These are phyloP conservation scores for Skeletonema costatum DNA, from an alignment of 108 stramenopile species.

Conservation along the genomic window DNA sequence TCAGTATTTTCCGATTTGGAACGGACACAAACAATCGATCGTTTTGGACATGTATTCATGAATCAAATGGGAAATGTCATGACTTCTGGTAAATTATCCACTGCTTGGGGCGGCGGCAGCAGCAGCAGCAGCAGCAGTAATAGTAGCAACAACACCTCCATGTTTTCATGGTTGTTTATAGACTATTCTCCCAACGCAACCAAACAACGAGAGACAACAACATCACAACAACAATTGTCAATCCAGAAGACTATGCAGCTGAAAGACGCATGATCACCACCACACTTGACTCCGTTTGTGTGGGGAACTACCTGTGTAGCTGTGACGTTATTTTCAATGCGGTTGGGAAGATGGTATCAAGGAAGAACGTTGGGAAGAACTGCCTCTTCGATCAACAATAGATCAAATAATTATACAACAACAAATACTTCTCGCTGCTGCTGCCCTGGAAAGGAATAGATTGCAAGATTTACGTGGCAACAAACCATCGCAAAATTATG, in stretches of 20 bases:
- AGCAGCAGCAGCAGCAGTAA: neutral
- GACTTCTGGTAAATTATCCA: conserved; percentile 25
- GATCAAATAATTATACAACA: neutral
- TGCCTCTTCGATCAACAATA: neutral
- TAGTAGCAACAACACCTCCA: neutral
- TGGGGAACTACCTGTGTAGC: conserved; percentile 28
- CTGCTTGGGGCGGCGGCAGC: conserved; percentile 15
- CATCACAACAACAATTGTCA: neutral
- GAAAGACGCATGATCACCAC: conserved; percentile 21
- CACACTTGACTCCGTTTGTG: conserved; percentile 32
- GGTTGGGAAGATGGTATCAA: conserved; percentile 36
- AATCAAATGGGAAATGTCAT: conserved; percentile 29
- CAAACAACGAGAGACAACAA: neutral
- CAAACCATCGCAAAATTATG: neutral
- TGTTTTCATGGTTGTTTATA: neutral
- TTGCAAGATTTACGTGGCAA: conserved; percentile 11
- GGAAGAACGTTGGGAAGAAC: neutral
- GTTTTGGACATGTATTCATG: conserved; percentile 28
- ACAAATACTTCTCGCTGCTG: neutral
- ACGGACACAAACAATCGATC: conserved; percentile 25
- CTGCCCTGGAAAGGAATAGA: neutral
- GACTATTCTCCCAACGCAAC: neutral
- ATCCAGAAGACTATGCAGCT: conserved; percentile 15
- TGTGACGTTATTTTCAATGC: conserved; percentile 26
- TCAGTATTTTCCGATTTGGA: conserved; percentile 32